These are phyloP conservation scores for Aegilops tauschii DNA, from an alignment of 176 grass and related monocot species.

Conservation along the genomic window DNA sequence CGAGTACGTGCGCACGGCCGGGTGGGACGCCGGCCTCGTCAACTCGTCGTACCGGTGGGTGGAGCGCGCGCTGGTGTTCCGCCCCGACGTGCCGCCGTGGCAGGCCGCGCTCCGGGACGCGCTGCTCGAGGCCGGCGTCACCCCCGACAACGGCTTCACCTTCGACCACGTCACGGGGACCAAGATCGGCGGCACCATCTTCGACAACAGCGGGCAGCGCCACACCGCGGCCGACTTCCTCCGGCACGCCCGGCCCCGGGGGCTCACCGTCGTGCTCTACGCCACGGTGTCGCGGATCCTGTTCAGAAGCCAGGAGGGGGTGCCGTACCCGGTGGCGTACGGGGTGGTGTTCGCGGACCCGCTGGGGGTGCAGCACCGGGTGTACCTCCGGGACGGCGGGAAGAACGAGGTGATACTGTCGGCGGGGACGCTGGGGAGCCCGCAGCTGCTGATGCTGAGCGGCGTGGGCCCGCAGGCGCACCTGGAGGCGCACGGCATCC, in stretches of 20 bases:
- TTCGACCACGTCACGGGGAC: constrained; percentile 79
- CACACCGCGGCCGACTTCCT: constrained; percentile 88
- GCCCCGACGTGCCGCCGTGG: constrained; percentile 63
- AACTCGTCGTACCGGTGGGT: constrained; percentile 75
- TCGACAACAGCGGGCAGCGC: constrained; percentile 57
- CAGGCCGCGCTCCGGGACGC: constrained; percentile 65
- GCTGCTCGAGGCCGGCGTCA: constrained; percentile 70
- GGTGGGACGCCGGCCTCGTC: constrained; percentile 49
- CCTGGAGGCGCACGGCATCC: constrained; percentile 57
- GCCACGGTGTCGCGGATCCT: constrained; percentile 58
- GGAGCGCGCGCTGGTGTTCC: constrained; percentile 66
- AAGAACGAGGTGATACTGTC: constrained; percentile 68
- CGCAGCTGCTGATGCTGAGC: constrained; percentile 88
- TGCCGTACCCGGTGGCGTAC: constrained; percentile 51
- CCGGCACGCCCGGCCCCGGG: constrained; percentile 49
- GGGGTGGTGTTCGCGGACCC: constrained; percentile 72
- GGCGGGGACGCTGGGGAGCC: constrained; percentile 73
- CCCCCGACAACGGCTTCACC: constrained; percentile 75
- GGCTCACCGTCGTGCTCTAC: constrained; percentile 62
- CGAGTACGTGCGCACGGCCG: constrained; percentile 43
- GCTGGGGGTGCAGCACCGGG: constrained; percentile 48
- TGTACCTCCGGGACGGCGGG: constrained; percentile 49
- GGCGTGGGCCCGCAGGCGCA: constrained; percentile 67
- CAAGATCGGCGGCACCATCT: constrained; percentile 91
- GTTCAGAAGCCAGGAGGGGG: constrained; percentile 46